Evolutionary conservation across 495 filamentous ascomycete species (phyloP).

Genomic region (Hypoxylon rickii): DNA sequence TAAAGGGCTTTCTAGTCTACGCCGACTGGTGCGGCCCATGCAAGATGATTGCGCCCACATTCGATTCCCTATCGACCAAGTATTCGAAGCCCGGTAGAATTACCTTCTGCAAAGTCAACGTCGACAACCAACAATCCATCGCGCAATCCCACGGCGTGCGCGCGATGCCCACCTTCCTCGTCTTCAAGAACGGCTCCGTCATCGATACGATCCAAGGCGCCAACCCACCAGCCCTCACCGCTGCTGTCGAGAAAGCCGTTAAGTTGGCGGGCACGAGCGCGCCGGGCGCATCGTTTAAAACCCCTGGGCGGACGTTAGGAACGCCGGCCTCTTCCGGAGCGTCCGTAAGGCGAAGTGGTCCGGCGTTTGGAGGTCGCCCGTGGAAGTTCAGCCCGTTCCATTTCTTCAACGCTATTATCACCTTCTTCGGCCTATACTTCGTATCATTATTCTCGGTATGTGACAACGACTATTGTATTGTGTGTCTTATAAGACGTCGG

Average conservation of each 20-base stretch:
- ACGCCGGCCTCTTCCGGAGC: constrained; percentile 6
- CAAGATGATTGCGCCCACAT: constrained; percentile 70
- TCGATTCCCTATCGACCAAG: constrained; percentile 60
- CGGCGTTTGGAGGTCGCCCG: constrained; percentile 38
- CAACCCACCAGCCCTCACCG: constrained; percentile 70
- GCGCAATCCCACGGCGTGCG: constrained; percentile 57
- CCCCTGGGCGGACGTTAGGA: constrained; percentile 45
- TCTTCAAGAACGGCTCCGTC: constrained; percentile 77
- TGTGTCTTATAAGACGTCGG: no score
- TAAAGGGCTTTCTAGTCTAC: constrained; percentile 51
- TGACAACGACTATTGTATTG: background rate
- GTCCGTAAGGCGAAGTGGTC: constrained; percentile 29
- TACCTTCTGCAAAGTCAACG: constrained; percentile 66
- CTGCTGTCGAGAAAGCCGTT: constrained; percentile 76
- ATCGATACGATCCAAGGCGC: constrained; percentile 79
- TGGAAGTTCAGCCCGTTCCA: constrained; percentile 47
- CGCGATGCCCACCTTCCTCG: constrained; percentile 85
- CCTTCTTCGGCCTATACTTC: constrained; percentile 66
- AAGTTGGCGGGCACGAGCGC: constrained; percentile 55
- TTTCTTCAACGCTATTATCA: constrained; percentile 52
- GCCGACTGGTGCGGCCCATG: constrained; percentile 75
- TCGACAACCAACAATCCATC: constrained; percentile 61
- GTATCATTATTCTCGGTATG: constrained; percentile 59
- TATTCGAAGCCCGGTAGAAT: constrained; percentile 58
- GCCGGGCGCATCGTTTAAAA: constrained; percentile 50